A percentile compares a stretch with the other conserved stretches of the same genome.
Conservation (phyloP, 257 asterid genomes). For the Primulina huaijiensis region DNA sequence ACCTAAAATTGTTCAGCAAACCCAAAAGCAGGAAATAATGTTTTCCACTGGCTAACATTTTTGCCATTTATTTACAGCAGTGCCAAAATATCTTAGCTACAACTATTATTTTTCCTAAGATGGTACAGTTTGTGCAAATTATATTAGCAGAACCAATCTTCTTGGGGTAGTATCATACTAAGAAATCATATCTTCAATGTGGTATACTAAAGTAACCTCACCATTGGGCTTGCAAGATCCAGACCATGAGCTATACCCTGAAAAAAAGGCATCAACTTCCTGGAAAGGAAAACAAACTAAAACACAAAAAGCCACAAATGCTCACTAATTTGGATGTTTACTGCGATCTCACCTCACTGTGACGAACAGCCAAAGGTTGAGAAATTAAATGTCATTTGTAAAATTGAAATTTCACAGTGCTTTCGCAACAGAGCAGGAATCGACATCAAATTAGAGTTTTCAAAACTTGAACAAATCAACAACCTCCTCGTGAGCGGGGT, state of each 20-base stretch:
- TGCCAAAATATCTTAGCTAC: conserved; percentile 5
- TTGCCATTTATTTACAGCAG: not conserved
- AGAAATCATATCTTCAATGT: not conserved
- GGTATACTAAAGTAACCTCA: conserved; percentile 28
- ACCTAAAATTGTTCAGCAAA: conserved; percentile 11
- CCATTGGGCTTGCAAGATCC: conserved; percentile 62
- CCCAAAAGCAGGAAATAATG: not conserved
- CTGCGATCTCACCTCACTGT: conserved; percentile 14
- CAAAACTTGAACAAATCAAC: no score
- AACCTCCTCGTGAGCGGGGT: no score
- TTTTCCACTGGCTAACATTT: conserved; percentile 7
- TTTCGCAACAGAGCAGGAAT: conserved; percentile 3
- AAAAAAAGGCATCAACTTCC: conserved; percentile 18
- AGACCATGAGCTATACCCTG: conserved; percentile 65
- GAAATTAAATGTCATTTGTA: conserved; percentile 7
- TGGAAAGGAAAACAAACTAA: conserved; percentile 3
- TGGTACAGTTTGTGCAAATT: conserved; percentile 6
- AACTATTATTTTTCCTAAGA: not conserved
- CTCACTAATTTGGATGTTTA: conserved; percentile 5
- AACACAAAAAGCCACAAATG: conserved; percentile 13
- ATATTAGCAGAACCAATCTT: conserved; percentile 11
- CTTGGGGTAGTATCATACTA: not conserved
- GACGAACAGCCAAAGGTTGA: conserved; percentile 8
- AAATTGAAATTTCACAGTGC: not conserved
- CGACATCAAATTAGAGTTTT: conserved; percentile 7